Conservation (phyloP, 768 basidiomycete genomes). For the Termitomyces sp. region DNA sequence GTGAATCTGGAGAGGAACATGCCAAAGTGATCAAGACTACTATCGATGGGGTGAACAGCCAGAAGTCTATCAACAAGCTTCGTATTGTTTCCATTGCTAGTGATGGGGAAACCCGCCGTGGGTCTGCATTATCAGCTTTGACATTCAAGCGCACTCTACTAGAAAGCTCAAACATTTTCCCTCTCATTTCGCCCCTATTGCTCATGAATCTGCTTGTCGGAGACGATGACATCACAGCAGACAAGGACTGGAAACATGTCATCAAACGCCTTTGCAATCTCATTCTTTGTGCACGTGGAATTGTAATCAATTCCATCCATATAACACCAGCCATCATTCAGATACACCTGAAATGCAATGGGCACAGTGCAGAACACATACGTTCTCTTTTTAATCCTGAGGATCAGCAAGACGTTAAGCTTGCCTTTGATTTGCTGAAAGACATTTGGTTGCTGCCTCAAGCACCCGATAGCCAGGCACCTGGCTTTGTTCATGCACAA, state of each 20-base stretch:
- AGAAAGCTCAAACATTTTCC: conserved; percentile 19
- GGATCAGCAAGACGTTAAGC: too few species aligned
- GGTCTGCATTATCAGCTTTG: too few species aligned
- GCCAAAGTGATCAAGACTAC: too few species aligned
- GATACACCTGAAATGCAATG: conserved; percentile 16
- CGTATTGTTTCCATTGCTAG: too few species aligned
- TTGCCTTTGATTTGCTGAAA: too few species aligned
- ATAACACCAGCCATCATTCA: conserved; percentile 20
- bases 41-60: too few species aligned
- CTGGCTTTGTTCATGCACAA: conserved; percentile 15
- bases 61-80: too few species aligned
- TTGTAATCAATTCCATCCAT: conserved; percentile 16
- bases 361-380: background rate
- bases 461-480: conserved; percentile 22
- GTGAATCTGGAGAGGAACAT: too few species aligned
- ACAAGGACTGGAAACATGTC: conserved; percentile 31
- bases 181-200: conserved; percentile 1
- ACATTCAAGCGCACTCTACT: background rate
- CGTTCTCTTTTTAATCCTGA: too few species aligned
- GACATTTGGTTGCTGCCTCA: conserved; percentile 13
- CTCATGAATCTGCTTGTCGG: conserved; percentile 25
- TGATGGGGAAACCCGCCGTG: too few species aligned
- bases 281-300: conserved; percentile 19
- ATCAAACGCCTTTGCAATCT: conserved; percentile 26
- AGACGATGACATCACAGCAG: conserved; percentile 27